Evolutionary conservation across 2,329 filamentous ascomycete species (phyloP).

Genomic region (Trichoderma koningii): DNA sequence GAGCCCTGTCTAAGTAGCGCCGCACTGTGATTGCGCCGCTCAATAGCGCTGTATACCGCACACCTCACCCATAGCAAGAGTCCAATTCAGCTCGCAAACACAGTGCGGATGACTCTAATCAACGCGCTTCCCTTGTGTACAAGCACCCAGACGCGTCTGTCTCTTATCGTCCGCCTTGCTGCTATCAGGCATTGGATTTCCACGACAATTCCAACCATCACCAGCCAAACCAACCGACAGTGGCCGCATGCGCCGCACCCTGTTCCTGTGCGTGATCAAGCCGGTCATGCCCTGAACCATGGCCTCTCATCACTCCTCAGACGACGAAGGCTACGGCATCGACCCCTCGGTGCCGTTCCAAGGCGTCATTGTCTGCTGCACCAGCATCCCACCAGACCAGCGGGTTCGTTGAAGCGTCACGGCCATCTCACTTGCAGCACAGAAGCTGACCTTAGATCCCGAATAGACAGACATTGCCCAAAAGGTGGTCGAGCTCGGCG

Average conservation of each 20-base stretch:
- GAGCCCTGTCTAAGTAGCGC: background rate
- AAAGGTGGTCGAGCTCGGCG: slow-evolving; percentile 79
- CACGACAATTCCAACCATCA: background rate
- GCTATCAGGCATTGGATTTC: background rate
- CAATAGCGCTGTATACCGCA: background rate
- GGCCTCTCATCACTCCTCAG: slow-evolving; percentile 35
- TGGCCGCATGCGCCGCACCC: slow-evolving; percentile 4
- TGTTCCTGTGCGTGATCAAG: background rate
- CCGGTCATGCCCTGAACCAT: slow-evolving; percentile 32
- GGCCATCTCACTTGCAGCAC: background rate
- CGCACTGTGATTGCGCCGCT: background rate
- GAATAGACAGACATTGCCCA: slow-evolving; percentile 60
- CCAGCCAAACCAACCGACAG: background rate
- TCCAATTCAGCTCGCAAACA: background rate
- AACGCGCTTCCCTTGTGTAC: slow-evolving; percentile 19
- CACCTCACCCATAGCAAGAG: background rate
- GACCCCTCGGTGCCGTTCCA: slow-evolving; percentile 66
- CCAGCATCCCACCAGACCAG: slow-evolving; percentile 76
- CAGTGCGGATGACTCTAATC: slow-evolving; percentile 5
- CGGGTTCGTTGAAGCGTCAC: slow-evolving; percentile 57
- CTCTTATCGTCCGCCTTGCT: slow-evolving; percentile 11
- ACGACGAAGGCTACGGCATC: slow-evolving; percentile 41
- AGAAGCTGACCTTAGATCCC: background rate
- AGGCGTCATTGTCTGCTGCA: slow-evolving; percentile 82
- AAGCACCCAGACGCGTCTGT: slow-evolving; percentile 18